Evolutionary conservation across 2,329 filamentous ascomycete genomes (phyloP).

Genomic region (Fusarium bulbicola): DNA sequence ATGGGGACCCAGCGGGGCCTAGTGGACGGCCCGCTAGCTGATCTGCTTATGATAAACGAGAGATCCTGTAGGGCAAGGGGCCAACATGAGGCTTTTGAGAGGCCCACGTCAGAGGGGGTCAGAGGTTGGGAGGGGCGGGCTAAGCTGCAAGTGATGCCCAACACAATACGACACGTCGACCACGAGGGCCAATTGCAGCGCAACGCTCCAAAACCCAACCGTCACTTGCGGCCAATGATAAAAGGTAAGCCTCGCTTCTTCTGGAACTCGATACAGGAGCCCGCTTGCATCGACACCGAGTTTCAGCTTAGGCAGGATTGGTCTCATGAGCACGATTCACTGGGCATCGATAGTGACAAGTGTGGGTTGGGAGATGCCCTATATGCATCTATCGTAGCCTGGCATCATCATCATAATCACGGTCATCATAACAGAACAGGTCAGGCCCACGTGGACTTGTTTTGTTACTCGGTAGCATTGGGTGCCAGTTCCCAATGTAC

Average conservation of each 20-base stretch:
- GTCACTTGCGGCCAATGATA: conserved; percentile 20
- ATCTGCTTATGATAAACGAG: conserved; percentile 23
- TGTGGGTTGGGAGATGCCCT: conserved; percentile 26
- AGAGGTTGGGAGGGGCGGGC: conserved; percentile 16
- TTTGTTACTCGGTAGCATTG: not conserved
- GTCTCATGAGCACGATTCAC: conserved; percentile 17
- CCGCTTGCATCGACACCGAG: conserved; percentile 20
- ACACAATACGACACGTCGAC: conserved; percentile 31
- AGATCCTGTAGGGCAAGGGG: conserved; percentile 22
- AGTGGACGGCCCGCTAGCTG: conserved; percentile 17
- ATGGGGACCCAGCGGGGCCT: conserved; percentile 10
- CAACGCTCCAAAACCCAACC: conserved; percentile 17
- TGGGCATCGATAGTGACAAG: conserved; percentile 35
- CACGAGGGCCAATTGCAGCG: conserved; percentile 5
- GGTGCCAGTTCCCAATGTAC: not conserved
- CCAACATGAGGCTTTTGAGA: conserved; percentile 18
- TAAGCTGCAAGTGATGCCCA: conserved; percentile 31
- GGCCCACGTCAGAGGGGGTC: conserved; percentile 21
- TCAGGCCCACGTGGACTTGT: conserved; percentile 20
- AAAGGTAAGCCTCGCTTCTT: conserved; percentile 29
- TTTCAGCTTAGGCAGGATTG: conserved; percentile 25
- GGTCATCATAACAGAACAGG: not conserved
- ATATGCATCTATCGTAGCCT: conserved; percentile 24
- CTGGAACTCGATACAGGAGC: conserved; percentile 8
- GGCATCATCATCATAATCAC: not conserved